A percentile compares a stretch with the other conserved stretches of the same genome.
Conservation (phyloP, 1,139 yeast genomes). For the Nakaseomyces sp. region DNA sequence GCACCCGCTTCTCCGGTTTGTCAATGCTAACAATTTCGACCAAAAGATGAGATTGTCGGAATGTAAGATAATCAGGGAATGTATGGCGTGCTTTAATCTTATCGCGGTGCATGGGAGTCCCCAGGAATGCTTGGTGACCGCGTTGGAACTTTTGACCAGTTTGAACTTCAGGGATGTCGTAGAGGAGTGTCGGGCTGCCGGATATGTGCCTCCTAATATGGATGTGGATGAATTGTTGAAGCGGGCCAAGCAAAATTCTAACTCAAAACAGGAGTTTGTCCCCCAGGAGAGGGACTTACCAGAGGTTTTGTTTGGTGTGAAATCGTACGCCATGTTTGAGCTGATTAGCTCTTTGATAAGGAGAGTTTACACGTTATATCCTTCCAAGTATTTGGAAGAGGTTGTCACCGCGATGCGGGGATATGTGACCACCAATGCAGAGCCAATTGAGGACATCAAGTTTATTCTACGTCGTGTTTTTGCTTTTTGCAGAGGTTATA, state of each 20-base stretch:
- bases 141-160: slow-evolving; percentile 50
- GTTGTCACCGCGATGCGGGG: slow-evolving; percentile 50
- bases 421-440: slow-evolving; percentile 39
- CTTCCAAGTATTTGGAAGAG: slow-evolving; percentile 70
- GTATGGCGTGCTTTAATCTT: slow-evolving; percentile 48
- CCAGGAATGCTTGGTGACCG: slow-evolving; percentile 63
- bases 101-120: slow-evolving; percentile 65
- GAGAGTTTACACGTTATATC: slow-evolving; percentile 46
- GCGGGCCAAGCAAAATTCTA: background rate
- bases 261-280: background rate
- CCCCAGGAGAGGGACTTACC: slow-evolving; percentile 13
- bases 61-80: slow-evolving; percentile 19
- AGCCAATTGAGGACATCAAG: slow-evolving; percentile 31
- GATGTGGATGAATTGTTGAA: slow-evolving; percentile 8
- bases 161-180: slow-evolving; percentile 20
- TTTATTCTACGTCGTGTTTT: slow-evolving; percentile 57
- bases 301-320: slow-evolving; percentile 32
- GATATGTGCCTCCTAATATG: background rate
- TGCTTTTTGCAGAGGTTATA: slow-evolving; percentile 61
- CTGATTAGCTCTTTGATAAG: slow-evolving; percentile 46
- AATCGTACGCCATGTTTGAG: slow-evolving; percentile 59
- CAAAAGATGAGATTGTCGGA: slow-evolving; percentile 11
- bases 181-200: slow-evolving; percentile 14
- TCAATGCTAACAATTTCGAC: slow-evolving; percentile 21
- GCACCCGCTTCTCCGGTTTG: slow-evolving; percentile 43